Percentiles rank a stretch among this genome's conserved stretches.
phyloP scores from a whole-genome alignment of 1,284 basidiomycete species.

The Stereum hirsutum region DNA sequence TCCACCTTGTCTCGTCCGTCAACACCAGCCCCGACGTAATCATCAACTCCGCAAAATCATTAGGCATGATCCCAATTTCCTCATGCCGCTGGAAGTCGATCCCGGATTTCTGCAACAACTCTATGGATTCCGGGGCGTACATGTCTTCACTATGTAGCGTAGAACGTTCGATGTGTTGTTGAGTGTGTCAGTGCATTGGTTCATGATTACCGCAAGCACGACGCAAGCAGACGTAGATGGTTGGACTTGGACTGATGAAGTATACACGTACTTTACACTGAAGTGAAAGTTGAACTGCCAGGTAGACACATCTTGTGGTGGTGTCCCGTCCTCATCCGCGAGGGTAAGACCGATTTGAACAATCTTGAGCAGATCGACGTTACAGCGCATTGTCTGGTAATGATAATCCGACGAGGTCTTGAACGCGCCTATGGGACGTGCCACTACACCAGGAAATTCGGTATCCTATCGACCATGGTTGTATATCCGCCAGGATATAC shows the following conservation, averaged over 20 bases:
- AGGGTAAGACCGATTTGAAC: constrained; percentile 96
- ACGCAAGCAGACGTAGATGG: background rate
- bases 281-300: constrained; percentile 99
- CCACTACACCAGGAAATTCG: constrained; percentile 98
- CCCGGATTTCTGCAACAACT: constrained; percentile 89
- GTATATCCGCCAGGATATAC: background rate
- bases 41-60: constrained; percentile 95
- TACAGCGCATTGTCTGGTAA: constrained; percentile 98
- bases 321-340: constrained; percentile 88
- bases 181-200: too few relatives aligned
- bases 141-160: constrained; percentile 79
- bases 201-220: constrained; percentile 18
- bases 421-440: constrained; percentile 93
- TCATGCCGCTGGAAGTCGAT: constrained; percentile 94
- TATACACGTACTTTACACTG: constrained; percentile 65
- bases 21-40: constrained; percentile 94
- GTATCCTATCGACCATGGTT: constrained; percentile 70
- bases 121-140: constrained; percentile 96
- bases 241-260: background rate
- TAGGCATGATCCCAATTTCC: constrained; percentile 86
- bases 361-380: constrained; percentile 96
- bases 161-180: too few relatives aligned
- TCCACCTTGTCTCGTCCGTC: constrained; percentile 89
- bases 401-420: constrained; percentile 98
- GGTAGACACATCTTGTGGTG: constrained; percentile 82